A percentile compares a stretch with the other conserved stretches of the same genome.
phyloP scores from a whole-genome alignment of 345 rosid species.

The Heritiera fomes region DNA sequence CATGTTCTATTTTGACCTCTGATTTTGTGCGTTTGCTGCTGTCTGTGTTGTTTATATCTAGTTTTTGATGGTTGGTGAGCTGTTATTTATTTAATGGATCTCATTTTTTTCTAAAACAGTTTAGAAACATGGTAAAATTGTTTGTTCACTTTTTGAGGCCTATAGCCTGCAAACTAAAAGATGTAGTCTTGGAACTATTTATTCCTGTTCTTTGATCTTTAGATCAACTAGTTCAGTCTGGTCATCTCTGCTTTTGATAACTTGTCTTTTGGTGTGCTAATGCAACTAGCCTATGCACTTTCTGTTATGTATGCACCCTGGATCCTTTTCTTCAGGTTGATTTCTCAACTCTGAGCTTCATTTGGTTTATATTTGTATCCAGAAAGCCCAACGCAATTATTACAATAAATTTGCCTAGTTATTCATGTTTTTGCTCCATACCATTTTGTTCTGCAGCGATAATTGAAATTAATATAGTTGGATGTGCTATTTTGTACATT shows the following conservation, averaged over 20 bases:
- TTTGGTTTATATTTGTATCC: neutral
- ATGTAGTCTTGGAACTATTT: neutral
- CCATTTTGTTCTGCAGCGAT: neutral
- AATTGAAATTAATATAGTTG: neutral
- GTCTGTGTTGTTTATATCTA: neutral
- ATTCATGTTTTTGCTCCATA: neutral
- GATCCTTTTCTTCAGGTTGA: neutral
- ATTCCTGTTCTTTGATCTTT: neutral
- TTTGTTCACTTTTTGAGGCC: neutral
- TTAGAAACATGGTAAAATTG: neutral
- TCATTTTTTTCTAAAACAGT: neutral
- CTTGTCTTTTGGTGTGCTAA: neutral
- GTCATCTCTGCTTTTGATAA: neutral
- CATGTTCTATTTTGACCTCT: neutral
- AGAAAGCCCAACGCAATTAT: neutral
- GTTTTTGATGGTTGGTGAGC: neutral
- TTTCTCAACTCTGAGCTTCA: neutral
- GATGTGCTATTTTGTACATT: neutral
- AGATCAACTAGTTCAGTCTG: neutral
- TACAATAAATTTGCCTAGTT: neutral
- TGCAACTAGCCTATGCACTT: too few species aligned
- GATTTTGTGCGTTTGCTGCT: neutral
- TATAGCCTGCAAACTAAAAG: neutral
- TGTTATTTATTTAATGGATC: neutral
- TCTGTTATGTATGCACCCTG: too few species aligned